Evolutionary conservation across 805 yeast genomes (phyloP).

Genomic region (Komagataella pastoris): DNA sequence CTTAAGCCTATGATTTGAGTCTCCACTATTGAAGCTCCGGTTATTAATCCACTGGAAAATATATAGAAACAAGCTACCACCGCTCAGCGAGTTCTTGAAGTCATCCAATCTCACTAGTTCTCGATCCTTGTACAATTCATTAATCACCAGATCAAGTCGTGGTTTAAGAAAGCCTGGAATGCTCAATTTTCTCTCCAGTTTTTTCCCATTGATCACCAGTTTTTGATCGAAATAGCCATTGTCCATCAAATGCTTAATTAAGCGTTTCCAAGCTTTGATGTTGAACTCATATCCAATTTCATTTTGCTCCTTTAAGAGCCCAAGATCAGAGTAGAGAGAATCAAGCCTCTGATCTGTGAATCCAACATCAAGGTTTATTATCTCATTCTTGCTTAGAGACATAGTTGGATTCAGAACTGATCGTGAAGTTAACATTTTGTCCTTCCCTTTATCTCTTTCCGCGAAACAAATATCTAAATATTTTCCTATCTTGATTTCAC

Average conservation of each 20-base stretch:
- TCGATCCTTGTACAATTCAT: background rate
- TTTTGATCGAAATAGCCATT: background rate
- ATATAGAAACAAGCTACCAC: background rate
- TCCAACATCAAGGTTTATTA: constrained; percentile 2
- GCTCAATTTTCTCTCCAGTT: background rate
- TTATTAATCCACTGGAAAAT: background rate
- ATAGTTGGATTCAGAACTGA: background rate
- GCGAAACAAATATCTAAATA: background rate
- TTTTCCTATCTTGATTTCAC: background rate
- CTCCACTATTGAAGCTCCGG: constrained; percentile 3
- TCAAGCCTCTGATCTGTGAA: constrained; percentile 26
- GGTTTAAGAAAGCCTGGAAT: background rate
- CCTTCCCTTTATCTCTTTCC: background rate
- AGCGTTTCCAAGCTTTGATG: constrained; percentile 28
- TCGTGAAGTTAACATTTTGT: background rate
- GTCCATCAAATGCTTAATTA: constrained; percentile 9
- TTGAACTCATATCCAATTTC: constrained; percentile 39
- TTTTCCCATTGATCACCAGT: background rate
- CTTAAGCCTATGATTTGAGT: background rate
- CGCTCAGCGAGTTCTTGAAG: background rate
- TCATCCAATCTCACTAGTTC: background rate
- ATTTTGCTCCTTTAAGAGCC: constrained; percentile 25
- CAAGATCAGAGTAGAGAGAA: constrained; percentile 36
- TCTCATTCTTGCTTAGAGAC: background rate
- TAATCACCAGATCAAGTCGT: background rate